Base-by-base conservation (phyloP, 345 rosid species). In the Dipteronia sinensis region DNA sequence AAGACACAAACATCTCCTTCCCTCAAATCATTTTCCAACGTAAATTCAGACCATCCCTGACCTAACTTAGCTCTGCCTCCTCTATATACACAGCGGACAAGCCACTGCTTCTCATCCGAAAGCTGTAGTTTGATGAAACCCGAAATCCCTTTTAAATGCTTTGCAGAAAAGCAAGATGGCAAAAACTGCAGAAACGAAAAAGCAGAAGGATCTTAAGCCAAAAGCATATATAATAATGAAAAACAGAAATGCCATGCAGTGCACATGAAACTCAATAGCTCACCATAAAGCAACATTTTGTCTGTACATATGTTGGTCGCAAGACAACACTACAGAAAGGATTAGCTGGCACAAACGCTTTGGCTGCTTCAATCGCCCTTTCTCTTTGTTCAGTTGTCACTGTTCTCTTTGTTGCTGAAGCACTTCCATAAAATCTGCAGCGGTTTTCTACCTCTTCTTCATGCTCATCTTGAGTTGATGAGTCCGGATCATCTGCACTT, bases 281-380 rank as follows among this genome's bases (percentile, higher is more conserved):
- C 82, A 93, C 97, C 97, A 93, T 87, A 51, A 90, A 85, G 80
- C 95, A 88, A 53, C 91, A 88, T 79, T 90, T 34, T 34, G 38
- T 82, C 83, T 86, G 87, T 56, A 93, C 72, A 80, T 91, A 91
- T 9, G 95, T 90, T 65, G 97, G 97, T 76, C 90, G 85, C 64
- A 93, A 77, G 74, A 90, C 91, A 67, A 91, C 93, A 85, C 92
- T 85, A 61, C 92, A 91, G 83, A 89, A 91, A 69, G 94, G 94
- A 80, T 88, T 87, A 16, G 79, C 73, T 15, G 95, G 94, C 77
- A 85, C 91, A 58, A 91, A 93, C 20, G 89, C 77, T 82, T 91
- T 87, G 10, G 95, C 91, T 56, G 92, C 91, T 82, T 83, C 90
- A 63, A 91, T 75, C 11, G 88, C 90, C 62, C 88, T 81, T 81